Evolutionary conservation across 108 stramenopile genomes (phyloP), one percentile per base, ranked within the genome.

Genomic region (Nitzschia sp.): DNA sequence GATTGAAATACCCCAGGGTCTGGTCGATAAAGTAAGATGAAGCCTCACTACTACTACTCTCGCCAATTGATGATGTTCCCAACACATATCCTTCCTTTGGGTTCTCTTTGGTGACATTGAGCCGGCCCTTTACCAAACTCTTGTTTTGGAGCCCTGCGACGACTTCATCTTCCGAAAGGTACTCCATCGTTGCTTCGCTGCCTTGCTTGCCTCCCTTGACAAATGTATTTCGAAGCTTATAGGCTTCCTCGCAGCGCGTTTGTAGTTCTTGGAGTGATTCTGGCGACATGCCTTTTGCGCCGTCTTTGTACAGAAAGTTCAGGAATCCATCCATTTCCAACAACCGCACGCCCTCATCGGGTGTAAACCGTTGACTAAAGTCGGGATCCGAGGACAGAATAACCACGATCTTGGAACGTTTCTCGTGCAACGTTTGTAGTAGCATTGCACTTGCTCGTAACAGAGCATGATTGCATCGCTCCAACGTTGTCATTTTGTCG

Each of bases 31-130:
- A 85, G 35, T 68, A 79, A 0, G 60, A 30, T 23, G 28, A 46
- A n/a, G 16, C 22, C 28, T 63, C 33, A 1, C 55, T 72, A 11
- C 47, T 44, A 28, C n/a, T 62, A 16, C 36, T 28, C n/a, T n/a
- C n/a, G n/a, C n/a, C n/a, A n/a, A n/a, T n/a, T n/a, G n/a, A n/a
- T n/a, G n/a, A n/a, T n/a, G n/a, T n/a, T 16, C 41, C 68, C 32
- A 53, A 50, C 2, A 80, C 71, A 35, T 56, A 79, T 23, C 55
- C 81, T 66, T 85, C 84, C 66, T 77, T 79, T 22, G 54, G 0
- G 62, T 81, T 85, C 57, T 76, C 65, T 50, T 77, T 79, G n/a
- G 78, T 72, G 3, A 85, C 80, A 45, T 76, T 58, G 31, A 85
- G 35, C 31, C 68, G 36, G 8, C 80, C 78, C 22, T 71, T 52